Evolutionary conservation across 2,329 filamentous ascomycete genomes (phyloP).

Genomic region (Phyllosticta citrichinensis): DNA sequence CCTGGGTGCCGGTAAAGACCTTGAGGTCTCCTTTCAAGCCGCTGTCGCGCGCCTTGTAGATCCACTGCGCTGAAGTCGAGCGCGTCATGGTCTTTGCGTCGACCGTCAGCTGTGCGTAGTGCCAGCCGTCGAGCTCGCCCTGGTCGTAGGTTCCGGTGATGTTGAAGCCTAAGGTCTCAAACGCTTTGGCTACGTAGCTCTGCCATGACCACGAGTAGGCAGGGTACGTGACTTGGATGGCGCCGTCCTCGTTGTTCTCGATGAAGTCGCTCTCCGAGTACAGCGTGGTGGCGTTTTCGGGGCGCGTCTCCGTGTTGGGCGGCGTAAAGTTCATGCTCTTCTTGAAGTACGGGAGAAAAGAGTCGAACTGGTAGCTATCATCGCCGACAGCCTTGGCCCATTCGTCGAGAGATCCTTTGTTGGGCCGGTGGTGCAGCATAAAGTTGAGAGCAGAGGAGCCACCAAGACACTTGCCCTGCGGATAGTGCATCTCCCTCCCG

Average conservation of each 20-base stretch:
- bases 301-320: slow-evolving; percentile 16
- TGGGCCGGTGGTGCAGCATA: slow-evolving; percentile 18
- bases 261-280: slow-evolving; percentile 13
- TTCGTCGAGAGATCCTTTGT: slow-evolving; percentile 13
- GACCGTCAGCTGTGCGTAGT: neutral
- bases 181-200: slow-evolving; percentile 13
- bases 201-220: slow-evolving; percentile 14
- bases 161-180: slow-evolving; percentile 2
- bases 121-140: slow-evolving; percentile 3
- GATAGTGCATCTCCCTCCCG: slow-evolving; percentile 17
- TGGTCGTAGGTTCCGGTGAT: neutral
- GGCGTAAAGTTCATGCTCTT: slow-evolving; percentile 20
- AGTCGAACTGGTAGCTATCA: slow-evolving; percentile 17
- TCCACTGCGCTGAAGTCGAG: slow-evolving; percentile 12
- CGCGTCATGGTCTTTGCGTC: slow-evolving; percentile 15
- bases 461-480: slow-evolving; percentile 23
- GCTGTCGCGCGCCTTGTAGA: slow-evolving; percentile 2
- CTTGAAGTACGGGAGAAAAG: slow-evolving; percentile 17
- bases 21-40: neutral
- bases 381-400: slow-evolving; percentile 22
- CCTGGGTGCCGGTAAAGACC: slow-evolving; percentile 25
- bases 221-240: slow-evolving; percentile 15
- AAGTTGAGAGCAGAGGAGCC: slow-evolving; percentile 20
- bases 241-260: slow-evolving; percentile 11
- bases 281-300: slow-evolving; percentile 17